phyloP scores from a whole-genome alignment of 208 protist genomes.

The Leishmania turanica region DNA sequence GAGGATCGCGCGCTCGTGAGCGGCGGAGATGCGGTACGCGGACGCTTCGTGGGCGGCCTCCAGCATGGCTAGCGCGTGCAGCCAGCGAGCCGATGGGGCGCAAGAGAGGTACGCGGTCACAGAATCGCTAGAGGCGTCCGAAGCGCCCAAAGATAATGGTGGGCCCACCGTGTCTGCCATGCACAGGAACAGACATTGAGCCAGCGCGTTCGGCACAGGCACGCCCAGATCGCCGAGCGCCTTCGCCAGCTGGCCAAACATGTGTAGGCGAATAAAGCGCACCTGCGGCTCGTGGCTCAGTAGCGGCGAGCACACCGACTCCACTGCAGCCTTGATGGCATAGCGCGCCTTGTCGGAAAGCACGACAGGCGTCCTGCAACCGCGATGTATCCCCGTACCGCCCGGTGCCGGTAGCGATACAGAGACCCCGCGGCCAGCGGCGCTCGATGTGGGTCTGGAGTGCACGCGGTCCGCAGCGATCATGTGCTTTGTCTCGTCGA shows the following conservation, averaged over 20 bases:
- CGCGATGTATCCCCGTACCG: neutral
- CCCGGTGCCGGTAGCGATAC: neutral
- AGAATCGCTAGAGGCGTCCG: neutral
- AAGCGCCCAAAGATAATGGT: neutral
- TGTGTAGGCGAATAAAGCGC: slow-evolving; percentile 47
- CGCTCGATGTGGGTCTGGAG: neutral
- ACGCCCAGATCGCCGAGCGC: slow-evolving; percentile 32
- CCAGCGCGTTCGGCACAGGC: slow-evolving; percentile 52
- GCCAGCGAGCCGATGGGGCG: slow-evolving; percentile 42
- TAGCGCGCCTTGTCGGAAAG: slow-evolving; percentile 18
- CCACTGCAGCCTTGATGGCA: slow-evolving; percentile 46
- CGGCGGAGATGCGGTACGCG: slow-evolving; percentile 46
- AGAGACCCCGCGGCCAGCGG: neutral
- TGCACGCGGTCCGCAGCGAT: neutral
- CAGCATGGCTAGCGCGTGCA: slow-evolving; percentile 47
- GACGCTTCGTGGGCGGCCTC: slow-evolving; percentile 15
- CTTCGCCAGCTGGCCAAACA: slow-evolving; percentile 42
- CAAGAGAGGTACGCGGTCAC: slow-evolving; percentile 27
- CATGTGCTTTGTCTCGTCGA: slow-evolving; percentile 13
- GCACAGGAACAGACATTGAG: slow-evolving; percentile 75
- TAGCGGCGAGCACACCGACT: slow-evolving; percentile 58
- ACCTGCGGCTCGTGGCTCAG: slow-evolving; percentile 67
- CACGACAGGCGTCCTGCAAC: neutral
- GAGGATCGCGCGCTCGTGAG: slow-evolving; percentile 63
- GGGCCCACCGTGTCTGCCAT: slow-evolving; percentile 31